Evolutionary conservation across 1,284 basidiomycete genomes (phyloP), one percentile per base, ranked within the genome.

Genomic region (Apiotrichum domesticum): DNA sequence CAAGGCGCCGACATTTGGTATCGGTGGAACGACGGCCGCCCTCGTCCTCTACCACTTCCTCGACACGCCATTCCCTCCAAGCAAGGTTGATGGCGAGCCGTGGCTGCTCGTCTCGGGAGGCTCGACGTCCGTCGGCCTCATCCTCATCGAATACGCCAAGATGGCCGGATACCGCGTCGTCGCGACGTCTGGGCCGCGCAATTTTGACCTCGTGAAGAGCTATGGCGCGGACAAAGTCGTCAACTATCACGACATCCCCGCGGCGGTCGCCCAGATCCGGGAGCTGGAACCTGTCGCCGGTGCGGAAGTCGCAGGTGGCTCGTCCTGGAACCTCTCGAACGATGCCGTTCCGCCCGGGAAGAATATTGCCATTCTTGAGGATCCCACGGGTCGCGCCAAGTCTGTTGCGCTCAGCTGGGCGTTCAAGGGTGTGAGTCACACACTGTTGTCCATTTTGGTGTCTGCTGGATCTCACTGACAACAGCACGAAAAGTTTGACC

Each of bases 131-230:
- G 78, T 80, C 48, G 80, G 80, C 0, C 65, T 78, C 41, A 81
- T 75, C 64, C 76, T 77, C 11, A 61, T 80, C 35, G 79, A 81
- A 59, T 68, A 80, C 35, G 77, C 76, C 35, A 73, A 74, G 52
- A 55, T 73, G 5, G 62, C 74, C 0, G 80, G 80, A 3, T 77
- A 77, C 67, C 73, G 71, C 35, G 76, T 79, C 43, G 69, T 77
- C 54, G 71, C 79, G 4, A 76, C 76, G 14, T 69, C 77, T 34
- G 79, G 78, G 7, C 75, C 76, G 3, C 66, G 69, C 39, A 77
- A 79, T 61, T 74, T 68, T 53, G 76, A 73, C 8, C 68, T 79
- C 7, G 62, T 79, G 58, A 76, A 77, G 60, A 57, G 65, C 4
- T 72, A 76, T 51, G 80, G 80, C 6, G 80, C 80, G 0, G 70